Conservation (phyloP, 129 eudicot species). For the Sambucus nigra region DNA sequence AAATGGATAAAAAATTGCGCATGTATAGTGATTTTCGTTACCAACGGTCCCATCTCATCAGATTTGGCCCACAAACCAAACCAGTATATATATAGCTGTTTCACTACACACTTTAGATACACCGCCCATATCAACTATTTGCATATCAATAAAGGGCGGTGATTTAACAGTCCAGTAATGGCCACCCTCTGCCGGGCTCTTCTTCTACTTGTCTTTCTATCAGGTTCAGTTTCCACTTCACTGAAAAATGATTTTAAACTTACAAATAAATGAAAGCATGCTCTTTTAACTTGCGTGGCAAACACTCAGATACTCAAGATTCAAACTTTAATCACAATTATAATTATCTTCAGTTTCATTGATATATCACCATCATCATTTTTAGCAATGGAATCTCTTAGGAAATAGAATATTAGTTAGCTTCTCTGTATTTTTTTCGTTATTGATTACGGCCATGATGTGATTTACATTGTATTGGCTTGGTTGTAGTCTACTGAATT, state of each 20-base stretch:
- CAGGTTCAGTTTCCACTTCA: constrained; percentile 25
- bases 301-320: neutral
- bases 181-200: constrained; percentile 38
- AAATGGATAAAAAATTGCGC: too few species aligned
- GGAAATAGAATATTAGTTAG: neutral
- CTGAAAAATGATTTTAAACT: too few species aligned
- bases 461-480: neutral
- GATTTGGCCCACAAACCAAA: too few species aligned
- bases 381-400: neutral
- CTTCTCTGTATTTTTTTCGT: neutral
- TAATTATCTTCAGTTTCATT: neutral
- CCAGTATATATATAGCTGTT: too few species aligned
- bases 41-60: too few species aligned
- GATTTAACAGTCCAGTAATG: constrained; percentile 24
- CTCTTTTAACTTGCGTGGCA: neutral
- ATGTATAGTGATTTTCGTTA: too few species aligned
- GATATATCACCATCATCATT: neutral
- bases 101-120: too few species aligned
- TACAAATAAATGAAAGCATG: too few species aligned
- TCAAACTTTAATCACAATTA: neutral
- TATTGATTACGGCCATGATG: neutral
- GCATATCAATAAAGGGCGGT: neutral
- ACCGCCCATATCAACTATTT: too few species aligned
- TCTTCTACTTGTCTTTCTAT: constrained; percentile 27
- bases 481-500: neutral